Conservation (phyloP, 495 filamentous ascomycete species). For the Lichina pygmaea region DNA sequence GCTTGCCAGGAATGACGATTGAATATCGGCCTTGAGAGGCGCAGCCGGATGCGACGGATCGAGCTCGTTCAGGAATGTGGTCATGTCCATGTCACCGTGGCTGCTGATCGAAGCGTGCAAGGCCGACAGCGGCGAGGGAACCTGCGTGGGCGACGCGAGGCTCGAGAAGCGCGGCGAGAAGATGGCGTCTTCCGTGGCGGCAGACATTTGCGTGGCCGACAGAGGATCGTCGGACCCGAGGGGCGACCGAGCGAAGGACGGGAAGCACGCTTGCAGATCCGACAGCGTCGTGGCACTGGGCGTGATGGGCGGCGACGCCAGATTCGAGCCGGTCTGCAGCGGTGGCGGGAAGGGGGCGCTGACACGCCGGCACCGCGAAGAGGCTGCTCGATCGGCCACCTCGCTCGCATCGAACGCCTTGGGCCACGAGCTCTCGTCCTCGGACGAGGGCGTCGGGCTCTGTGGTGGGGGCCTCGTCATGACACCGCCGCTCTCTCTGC, state of each 20-base stretch:
- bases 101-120: neutral
- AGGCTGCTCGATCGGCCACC: too few species aligned
- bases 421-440: neutral
- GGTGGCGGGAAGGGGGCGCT: neutral
- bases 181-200: neutral
- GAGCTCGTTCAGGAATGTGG: neutral
- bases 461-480: neutral
- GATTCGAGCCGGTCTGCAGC: neutral
- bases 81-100: neutral
- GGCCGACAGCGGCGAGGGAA: neutral
- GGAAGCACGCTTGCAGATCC: neutral
- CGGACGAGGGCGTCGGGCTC: neutral
- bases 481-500: too few species aligned
- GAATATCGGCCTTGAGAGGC: too few species aligned
- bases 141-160: neutral
- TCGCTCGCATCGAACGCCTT: neutral
- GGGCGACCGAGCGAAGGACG: neutral
- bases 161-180: neutral
- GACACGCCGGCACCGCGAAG: too few species aligned
- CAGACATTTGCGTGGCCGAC: neutral
- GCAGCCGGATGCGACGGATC: neutral
- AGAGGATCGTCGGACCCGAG: neutral
- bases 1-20: too few species aligned
- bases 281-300: neutral
- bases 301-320: neutral